Evolutionary conservation across 208 protist genomes (phyloP).

Genomic region (Wallacemonas sp.): DNA sequence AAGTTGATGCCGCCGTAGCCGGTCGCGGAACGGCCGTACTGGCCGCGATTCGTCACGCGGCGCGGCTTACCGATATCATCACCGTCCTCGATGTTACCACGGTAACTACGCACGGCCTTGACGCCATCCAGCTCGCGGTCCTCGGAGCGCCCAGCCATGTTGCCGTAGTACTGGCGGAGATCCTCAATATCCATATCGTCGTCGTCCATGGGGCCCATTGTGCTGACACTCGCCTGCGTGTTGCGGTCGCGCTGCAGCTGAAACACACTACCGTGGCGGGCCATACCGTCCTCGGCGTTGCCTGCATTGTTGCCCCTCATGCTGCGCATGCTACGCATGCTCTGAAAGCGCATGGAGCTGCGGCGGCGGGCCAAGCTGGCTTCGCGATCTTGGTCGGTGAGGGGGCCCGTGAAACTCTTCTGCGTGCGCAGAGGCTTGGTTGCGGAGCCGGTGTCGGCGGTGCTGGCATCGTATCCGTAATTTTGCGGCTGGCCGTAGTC

Average conservation of each 20-base stretch:
- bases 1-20: slow-evolving; percentile 76
- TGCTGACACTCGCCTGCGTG: slow-evolving; percentile 52
- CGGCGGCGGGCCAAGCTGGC: slow-evolving; percentile 25
- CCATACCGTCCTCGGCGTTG: slow-evolving; percentile 32
- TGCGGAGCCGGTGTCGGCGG: not conserved
- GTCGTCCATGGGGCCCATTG: slow-evolving; percentile 31
- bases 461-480: slow-evolving; percentile 4
- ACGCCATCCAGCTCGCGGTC: slow-evolving; percentile 42
- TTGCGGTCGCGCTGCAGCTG: slow-evolving; percentile 37
- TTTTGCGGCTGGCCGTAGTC: slow-evolving; percentile 12
- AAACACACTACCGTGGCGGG: slow-evolving; percentile 54
- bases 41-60: slow-evolving; percentile 44
- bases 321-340: slow-evolving; percentile 13
- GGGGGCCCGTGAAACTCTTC: slow-evolving; percentile 44
- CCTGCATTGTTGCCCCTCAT: slow-evolving; percentile 10
- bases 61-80: slow-evolving; percentile 63
- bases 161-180: slow-evolving; percentile 64
- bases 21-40: slow-evolving; percentile 36
- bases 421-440: slow-evolving; percentile 17
- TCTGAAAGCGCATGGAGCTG: slow-evolving; percentile 23
- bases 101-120: slow-evolving; percentile 44
- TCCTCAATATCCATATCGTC: slow-evolving; percentile 38
- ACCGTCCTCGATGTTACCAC: slow-evolving; percentile 53
- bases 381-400: slow-evolving; percentile 25
- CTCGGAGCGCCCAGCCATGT: slow-evolving; percentile 58